A percentile compares a stretch with the other conserved stretches of the same genome.
These are phyloP conservation scores for Castanospermum australe DNA, from an alignment of 306 rosid genomes.

Conservation along the genomic window DNA sequence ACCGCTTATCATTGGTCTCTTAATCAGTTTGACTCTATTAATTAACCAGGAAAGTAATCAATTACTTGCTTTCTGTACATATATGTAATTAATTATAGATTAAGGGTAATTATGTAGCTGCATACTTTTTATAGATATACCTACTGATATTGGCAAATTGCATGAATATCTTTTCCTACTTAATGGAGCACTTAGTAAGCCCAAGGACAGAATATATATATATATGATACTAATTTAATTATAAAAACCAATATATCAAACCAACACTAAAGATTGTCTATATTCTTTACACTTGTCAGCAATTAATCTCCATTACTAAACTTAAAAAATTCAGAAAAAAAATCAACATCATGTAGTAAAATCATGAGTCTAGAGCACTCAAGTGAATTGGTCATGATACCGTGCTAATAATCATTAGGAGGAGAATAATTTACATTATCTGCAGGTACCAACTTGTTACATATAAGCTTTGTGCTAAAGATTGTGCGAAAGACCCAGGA, in stretches of 20 bases:
- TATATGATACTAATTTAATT: constrained; percentile 9
- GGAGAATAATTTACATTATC: constrained; percentile 42
- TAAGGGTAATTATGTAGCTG: not conserved
- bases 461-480: constrained; percentile 12
- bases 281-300: constrained; percentile 40
- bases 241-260: constrained; percentile 22
- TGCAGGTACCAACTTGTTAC: constrained; percentile 43
- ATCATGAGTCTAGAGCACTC: constrained; percentile 41
- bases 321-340: constrained; percentile 13
- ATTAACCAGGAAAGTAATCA: not conserved
- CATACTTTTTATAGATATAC: constrained; percentile 12
- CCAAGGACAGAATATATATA: constrained; percentile 8
- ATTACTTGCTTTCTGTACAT: not conserved
- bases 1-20: not conserved
- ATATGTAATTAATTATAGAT: not conserved
- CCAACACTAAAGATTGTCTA: constrained; percentile 31
- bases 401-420: constrained; percentile 38
- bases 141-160: constrained; percentile 30
- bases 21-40: not conserved
- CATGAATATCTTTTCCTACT: constrained; percentile 11
- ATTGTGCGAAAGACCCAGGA: constrained; percentile 15
- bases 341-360: constrained; percentile 30
- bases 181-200: constrained; percentile 46
- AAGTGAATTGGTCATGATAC: constrained; percentile 33
- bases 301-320: constrained; percentile 38